phyloP scores from a whole-genome alignment of 140 eudicot species.

The Ambrosia hybrid region DNA sequence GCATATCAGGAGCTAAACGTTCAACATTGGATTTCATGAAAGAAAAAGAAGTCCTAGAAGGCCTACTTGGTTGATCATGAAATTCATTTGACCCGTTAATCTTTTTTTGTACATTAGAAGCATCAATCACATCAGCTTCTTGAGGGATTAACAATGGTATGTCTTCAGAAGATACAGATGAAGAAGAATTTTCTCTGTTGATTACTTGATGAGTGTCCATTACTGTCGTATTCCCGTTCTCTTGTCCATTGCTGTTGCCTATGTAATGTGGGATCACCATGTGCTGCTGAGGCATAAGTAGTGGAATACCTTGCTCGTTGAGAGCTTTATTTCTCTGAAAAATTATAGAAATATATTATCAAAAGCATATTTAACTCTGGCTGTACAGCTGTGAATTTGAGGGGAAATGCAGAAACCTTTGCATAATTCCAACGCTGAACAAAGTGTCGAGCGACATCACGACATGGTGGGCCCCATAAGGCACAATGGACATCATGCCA shows the following conservation, averaged over 20 bases:
- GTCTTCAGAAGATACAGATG: conserved; percentile 83
- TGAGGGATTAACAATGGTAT: conserved; percentile 89
- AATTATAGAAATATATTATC: conserved; percentile 15
- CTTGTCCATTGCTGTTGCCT: conserved; percentile 54
- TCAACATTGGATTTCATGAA: conserved; percentile 67
- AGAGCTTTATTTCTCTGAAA: conserved; percentile 48
- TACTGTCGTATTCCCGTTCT: conserved; percentile 29
- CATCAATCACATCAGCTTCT: conserved; percentile 65
- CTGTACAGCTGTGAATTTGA: conserved; percentile 8
- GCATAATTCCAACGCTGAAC: conserved; percentile 52
- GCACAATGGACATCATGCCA: conserved; percentile 99
- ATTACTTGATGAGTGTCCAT: conserved; percentile 30
- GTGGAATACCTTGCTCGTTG: conserved; percentile 60
- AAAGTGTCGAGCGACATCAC: conserved; percentile 48
- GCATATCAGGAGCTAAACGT: conserved; percentile 64
- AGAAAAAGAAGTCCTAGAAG: conserved; percentile 60
- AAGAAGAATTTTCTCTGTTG: conserved; percentile 54
- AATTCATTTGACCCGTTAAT: conserved; percentile 44
- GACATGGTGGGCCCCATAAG: conserved; percentile 54
- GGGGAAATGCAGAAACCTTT: conserved; percentile 47
- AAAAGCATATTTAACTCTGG: neutral
- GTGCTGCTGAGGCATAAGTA: conserved; percentile 98
- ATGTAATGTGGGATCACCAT: conserved; percentile 98
- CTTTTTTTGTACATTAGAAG: conserved; percentile 40
- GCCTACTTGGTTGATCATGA: conserved; percentile 57